Percentiles rank a stretch among this genome's conserved stretches.
These are phyloP conservation scores for Dendrobium officinale DNA, from an alignment of 106 monocot species.

Conservation along the genomic window DNA sequence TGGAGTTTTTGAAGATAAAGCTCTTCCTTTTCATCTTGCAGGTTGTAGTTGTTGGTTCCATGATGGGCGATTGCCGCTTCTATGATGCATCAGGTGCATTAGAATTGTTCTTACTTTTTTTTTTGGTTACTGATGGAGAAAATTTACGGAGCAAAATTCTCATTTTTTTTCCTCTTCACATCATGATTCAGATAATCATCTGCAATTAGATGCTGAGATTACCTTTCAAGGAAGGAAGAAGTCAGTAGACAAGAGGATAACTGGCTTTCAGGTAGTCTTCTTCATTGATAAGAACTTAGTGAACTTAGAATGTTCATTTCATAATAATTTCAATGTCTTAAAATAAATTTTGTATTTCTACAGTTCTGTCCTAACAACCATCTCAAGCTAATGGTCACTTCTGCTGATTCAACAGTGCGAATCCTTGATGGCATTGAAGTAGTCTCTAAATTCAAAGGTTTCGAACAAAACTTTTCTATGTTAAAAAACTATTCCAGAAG, in stretches of 20 bases:
- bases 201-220: constrained; percentile 42
- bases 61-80: constrained; percentile 55
- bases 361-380: constrained; percentile 61
- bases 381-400: constrained; percentile 57
- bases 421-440: constrained; percentile 55
- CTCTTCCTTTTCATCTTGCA: constrained; percentile 21
- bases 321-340: not conserved
- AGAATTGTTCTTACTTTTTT: not conserved
- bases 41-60: constrained; percentile 52
- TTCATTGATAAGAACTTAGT: not conserved
- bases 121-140: not conserved
- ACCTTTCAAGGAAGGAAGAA: constrained; percentile 63
- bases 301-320: not conserved
- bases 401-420: constrained; percentile 54
- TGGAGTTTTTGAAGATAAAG: not conserved
- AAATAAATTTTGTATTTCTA: not conserved
- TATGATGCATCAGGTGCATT: constrained; percentile 53
- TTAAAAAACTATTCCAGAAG: not conserved
- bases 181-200: constrained; percentile 44
- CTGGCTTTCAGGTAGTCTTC: constrained; percentile 68
- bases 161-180: not conserved
- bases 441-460: constrained; percentile 61
- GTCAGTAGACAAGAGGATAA: constrained; percentile 60
- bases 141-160: not conserved
- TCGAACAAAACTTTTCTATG: not conserved